Conservation (phyloP, 768 basidiomycete species). For the Mycena epipterygia region DNA sequence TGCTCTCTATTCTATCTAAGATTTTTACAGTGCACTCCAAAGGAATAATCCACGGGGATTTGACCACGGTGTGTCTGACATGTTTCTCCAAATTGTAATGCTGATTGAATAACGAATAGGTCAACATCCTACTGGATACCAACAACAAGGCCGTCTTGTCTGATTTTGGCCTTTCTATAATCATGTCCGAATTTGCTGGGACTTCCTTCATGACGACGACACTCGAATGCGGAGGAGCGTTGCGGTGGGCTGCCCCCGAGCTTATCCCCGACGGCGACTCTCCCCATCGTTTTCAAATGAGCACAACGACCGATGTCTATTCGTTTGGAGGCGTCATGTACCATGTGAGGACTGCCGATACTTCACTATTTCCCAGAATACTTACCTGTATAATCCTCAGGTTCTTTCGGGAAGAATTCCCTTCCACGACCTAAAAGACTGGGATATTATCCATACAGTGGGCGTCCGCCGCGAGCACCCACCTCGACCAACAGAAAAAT, state of each 20-base stretch:
- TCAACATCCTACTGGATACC: conserved; percentile 7
- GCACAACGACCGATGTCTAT: conserved; percentile 24
- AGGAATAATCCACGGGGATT: conserved; percentile 23
- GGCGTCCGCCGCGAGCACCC: neutral
- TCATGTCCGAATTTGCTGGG: neutral
- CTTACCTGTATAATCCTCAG: neutral
- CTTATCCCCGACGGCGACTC: neutral
- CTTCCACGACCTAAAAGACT: conserved; percentile 1
- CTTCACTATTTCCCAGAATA: neutral
- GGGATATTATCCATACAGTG: neutral
- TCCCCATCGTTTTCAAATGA: neutral
- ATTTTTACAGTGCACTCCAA: conserved; percentile 16
- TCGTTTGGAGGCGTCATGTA: conserved; percentile 32
- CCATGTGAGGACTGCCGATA: conserved; percentile 11
- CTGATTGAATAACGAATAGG: neutral
- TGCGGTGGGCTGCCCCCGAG: conserved; percentile 33
- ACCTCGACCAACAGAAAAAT: neutral
- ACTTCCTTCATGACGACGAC: conserved; percentile 7
- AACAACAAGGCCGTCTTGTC: conserved; percentile 1
- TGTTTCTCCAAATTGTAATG: neutral
- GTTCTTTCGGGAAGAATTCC: conserved; percentile 5
- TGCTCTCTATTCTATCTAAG: neutral
- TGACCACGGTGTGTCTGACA: conserved; percentile 8
- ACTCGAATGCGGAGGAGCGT: conserved; percentile 21
- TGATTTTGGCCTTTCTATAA: conserved; percentile 11